These are phyloP conservation scores for Umbelopsis isabellina DNA, from an alignment of 192 early-diverging fungal genomes.

Conservation along the genomic window DNA sequence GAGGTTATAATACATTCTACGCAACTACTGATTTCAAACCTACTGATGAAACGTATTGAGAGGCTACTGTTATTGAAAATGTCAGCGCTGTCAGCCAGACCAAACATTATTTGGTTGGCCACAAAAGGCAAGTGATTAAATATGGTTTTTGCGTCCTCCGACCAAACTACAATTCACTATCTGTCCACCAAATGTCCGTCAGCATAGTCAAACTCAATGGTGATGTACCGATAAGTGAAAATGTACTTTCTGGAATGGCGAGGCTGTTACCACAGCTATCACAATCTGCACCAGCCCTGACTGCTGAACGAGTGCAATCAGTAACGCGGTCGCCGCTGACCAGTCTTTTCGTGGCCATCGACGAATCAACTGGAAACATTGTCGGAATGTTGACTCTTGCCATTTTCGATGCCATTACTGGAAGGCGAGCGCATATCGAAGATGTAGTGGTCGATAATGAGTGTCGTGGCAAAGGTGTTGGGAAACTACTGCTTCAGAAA, in stretches of 20 bases:
- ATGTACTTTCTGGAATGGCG: neutral
- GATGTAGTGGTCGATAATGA: slow-evolving; percentile 44
- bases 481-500: slow-evolving; percentile 32
- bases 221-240: neutral
- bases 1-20: slow-evolving; percentile 14
- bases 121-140: neutral
- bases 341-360: neutral
- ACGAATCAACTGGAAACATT: slow-evolving; percentile 15
- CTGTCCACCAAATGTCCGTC: neutral
- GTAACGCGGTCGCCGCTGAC: slow-evolving; percentile 2
- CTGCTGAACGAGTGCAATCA: neutral
- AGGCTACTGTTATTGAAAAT: too few species aligned
- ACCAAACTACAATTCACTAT: neutral
- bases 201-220: neutral
- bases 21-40: neutral
- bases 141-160: neutral
- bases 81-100: too few species aligned
- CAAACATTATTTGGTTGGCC: too few species aligned
- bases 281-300: slow-evolving; percentile 10
- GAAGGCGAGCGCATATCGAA: slow-evolving; percentile 53
- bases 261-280: neutral
- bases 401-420: slow-evolving; percentile 39
- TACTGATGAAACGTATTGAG: too few species aligned
- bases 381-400: slow-evolving; percentile 46
- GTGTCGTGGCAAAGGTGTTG: slow-evolving; percentile 45